Conservation (phyloP, 495 filamentous ascomycete genomes). For the Podospora sp. region DNA sequence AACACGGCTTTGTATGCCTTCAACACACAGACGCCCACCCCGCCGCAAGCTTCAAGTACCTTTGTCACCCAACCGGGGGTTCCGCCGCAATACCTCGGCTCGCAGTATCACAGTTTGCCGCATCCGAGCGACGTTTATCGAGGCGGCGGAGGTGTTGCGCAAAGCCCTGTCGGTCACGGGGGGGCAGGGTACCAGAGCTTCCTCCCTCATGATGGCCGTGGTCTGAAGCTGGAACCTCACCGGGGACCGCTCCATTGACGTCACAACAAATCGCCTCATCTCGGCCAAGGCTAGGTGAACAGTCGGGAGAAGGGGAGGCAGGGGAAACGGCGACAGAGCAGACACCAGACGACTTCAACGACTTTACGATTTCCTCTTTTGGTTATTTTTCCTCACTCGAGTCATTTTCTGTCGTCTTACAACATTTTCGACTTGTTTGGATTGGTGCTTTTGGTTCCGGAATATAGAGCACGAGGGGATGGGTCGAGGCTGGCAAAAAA, state of each 20-base stretch:
- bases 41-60: slow-evolving; percentile 21
- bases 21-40: slow-evolving; percentile 22
- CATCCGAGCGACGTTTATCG: slow-evolving; percentile 31
- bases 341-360: not conserved
- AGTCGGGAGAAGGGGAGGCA: no score
- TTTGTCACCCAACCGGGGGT: slow-evolving; percentile 36
- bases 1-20: slow-evolving; percentile 38
- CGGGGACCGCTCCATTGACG: slow-evolving; percentile 19
- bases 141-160: slow-evolving; percentile 16
- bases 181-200: slow-evolving; percentile 16
- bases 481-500: not conserved
- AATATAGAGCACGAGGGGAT: not conserved
- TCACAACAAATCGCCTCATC: not conserved
- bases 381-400: not conserved
- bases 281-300: not conserved
- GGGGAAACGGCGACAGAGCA: no score
- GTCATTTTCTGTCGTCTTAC: no score
- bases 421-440: not conserved
- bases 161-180: slow-evolving; percentile 19
- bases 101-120: slow-evolving; percentile 35
- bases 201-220: slow-evolving; percentile 16
- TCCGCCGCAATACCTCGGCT: slow-evolving; percentile 28
- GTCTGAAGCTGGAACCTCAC: slow-evolving; percentile 21
- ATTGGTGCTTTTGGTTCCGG: not conserved
- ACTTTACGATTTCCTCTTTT: not conserved